A percentile compares a stretch with the other conserved stretches of the same genome.
phyloP scores from a whole-genome alignment of 164 flowering plant species.

The Houttuynia cordata region DNA sequence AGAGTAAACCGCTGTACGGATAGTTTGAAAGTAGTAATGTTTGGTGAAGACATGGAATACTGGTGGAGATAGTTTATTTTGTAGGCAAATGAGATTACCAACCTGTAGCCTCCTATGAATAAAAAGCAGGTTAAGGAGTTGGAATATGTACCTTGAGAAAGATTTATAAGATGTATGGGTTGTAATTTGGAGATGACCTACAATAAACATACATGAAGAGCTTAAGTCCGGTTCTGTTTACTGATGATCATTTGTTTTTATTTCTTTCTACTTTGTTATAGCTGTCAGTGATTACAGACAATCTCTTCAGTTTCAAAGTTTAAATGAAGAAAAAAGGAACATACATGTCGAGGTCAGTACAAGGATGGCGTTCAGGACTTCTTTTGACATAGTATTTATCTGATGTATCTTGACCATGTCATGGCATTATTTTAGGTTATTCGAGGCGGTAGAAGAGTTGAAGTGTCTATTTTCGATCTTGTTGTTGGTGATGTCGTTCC shows the following conservation, averaged over 20 bases:
- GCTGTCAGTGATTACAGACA: constrained; percentile 90
- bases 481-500: constrained; percentile 96
- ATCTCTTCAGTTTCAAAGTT: constrained; percentile 82
- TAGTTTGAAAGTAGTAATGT: no score
- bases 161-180: no score
- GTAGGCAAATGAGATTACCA: no score
- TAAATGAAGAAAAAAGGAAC: constrained; percentile 90
- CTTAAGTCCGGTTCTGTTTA: no score
- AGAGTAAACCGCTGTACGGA: no score
- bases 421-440: constrained; percentile 35
- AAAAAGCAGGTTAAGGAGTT: no score
- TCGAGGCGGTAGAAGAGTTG: constrained; percentile 75
- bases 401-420: background rate
- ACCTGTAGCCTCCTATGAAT: no score
- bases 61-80: no score
- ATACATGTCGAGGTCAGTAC: constrained; percentile 65
- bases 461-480: constrained; percentile 80
- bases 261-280: constrained; percentile 17
- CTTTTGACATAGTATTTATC: background rate
- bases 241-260: background rate
- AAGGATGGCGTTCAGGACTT: constrained; percentile 1
- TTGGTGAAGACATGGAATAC: no score
- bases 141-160: no score
- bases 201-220: no score
- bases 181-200: no score